phyloP scores from a whole-genome alignment of 2,329 filamentous ascomycete genomes.

The Leptographium flavum region DNA sequence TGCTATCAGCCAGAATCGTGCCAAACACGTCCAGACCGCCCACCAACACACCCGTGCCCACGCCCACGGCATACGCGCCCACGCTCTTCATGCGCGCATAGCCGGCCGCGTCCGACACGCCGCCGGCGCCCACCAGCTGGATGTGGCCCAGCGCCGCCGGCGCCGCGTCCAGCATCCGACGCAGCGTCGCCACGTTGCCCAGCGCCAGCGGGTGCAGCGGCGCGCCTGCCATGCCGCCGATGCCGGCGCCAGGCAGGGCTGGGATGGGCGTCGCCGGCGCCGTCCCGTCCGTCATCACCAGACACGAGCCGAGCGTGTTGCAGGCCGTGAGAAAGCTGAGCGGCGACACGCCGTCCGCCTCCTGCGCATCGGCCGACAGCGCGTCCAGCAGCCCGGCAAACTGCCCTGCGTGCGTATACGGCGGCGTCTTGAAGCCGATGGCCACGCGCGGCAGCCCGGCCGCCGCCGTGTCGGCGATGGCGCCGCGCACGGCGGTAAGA shows the following conservation, averaged over 20 bases:
- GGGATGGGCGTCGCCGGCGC: constrained; percentile 20
- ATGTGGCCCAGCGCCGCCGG: constrained; percentile 33
- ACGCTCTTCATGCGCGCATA: constrained; percentile 51
- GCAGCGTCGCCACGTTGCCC: constrained; percentile 60
- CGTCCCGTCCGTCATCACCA: constrained; percentile 35
- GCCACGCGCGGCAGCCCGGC: constrained; percentile 17
- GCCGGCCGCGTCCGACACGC: constrained; percentile 49
- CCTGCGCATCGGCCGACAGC: constrained; percentile 22
- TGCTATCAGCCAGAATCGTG: constrained; percentile 27
- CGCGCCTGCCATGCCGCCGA: constrained; percentile 60
- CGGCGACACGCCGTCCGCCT: constrained; percentile 18
- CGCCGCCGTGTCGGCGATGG: background rate
- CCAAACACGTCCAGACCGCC: constrained; percentile 49
- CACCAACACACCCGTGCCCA: constrained; percentile 55
- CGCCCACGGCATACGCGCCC: constrained; percentile 51
- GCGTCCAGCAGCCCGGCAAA: constrained; percentile 42
- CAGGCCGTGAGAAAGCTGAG: constrained; percentile 59
- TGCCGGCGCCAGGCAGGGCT: constrained; percentile 37
- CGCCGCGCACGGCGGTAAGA: constrained; percentile 27
- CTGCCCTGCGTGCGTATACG: constrained; percentile 57
- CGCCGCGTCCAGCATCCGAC: constrained; percentile 39
- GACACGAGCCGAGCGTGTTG: constrained; percentile 56
- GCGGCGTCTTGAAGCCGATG: constrained; percentile 58
- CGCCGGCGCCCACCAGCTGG: constrained; percentile 56
- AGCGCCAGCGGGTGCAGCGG: constrained; percentile 59